Base-by-base conservation (phyloP, 805 yeast species). In the Wickerhamiella cacticola region DNA sequence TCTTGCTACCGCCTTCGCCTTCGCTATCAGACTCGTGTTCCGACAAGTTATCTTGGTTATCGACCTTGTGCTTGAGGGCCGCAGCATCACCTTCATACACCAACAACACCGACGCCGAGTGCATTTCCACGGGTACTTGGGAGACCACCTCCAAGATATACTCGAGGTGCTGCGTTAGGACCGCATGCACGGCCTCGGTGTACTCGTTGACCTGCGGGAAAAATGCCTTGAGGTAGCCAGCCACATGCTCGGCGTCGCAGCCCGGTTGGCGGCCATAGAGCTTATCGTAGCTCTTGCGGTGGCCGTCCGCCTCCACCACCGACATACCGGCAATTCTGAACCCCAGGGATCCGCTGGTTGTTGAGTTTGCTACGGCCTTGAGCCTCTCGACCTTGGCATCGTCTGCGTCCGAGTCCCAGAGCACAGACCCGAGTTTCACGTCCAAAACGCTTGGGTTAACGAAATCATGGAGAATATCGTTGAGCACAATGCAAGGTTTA, bases 301-400 rank as follows among this genome's bases (percentile, higher is more conserved):
- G 69, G 2, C 68, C 68, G 5, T 59, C 62, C 3, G 58, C 60
- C 35, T 40, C 53, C 53, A 62, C 70, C 4, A 80, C 63, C 52
- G 79, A 79, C 89, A 89, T 83, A 0, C 98, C 98, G 56, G 97
- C 88, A 2, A 89, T 76, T 51, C 98, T 68, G 53, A 81, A 78
- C 15, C 78, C 73, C 10, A 84, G 67, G 3, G 79, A 67, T 0
- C 96, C 95, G 40, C 92, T 80, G 0, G 97, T 89, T 1, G 97
- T 89, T 0, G 66, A 50, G 1, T 65, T 59, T 40, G 92, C 74
- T 0, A 92, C 96, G 22, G 69, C 63, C 24, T 63, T 66, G 57
- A 89, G 64, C 36, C 97, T 62, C 44, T 63, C 64, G 13, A 63
- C 69, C 57, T 92, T 89, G 24, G 77, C 95, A 0, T 54, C 59